Base-by-base conservation (phyloP, 495 filamentous ascomycete genomes). In the Cercophora samala region DNA sequence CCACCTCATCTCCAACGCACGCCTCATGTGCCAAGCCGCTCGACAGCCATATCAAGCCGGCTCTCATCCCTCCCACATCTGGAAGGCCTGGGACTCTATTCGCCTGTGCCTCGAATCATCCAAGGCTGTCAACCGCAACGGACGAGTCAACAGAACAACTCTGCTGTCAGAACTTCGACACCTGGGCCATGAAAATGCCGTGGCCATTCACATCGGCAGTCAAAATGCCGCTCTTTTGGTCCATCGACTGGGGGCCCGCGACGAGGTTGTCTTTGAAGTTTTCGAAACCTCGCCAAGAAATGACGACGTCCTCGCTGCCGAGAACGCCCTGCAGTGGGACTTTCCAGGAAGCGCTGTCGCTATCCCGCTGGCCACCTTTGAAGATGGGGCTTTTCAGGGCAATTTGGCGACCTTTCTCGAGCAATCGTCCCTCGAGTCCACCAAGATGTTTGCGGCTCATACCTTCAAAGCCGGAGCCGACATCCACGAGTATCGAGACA, bases 161-260 rank as follows among this genome's bases (percentile, higher is more conserved):
- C 52, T 86, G 5, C 18, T 80, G n/a, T 22, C 67, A 19, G 74
- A 73, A n/a, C 71, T 86, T 9, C 21, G 66, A 1, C 58, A 66
- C 0, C 69, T 86, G 4, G 59, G 78, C 26, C 18, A 5, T 3
- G 18, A 73, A 18, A 65, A 72, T 55, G 66, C 74, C 18, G 67
- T 88, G 18, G 79, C 85, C 18, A 55, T 87, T 6, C 72, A 85
- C 71, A 69, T 89, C 22, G 66, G 71, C 4, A 77, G 81, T 58
- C 86, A 88, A 67, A 89, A 88, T 79, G 83, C 86, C 3, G 85
- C 78, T 13, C 62, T 88, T 15, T 68, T 88, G 5, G 75, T 89
- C 29, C 79, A 80, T 52, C 72, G 75, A 6, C 71, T 77, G 3
- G 17, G n/a, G 19, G 29, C 9, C 53, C 67, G 24, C 19, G 66